A percentile compares a stretch with the other conserved stretches of the same genome.
These are phyloP conservation scores for Russula sp. DNA, from an alignment of 768 basidiomycete genomes.

Conservation along the genomic window DNA sequence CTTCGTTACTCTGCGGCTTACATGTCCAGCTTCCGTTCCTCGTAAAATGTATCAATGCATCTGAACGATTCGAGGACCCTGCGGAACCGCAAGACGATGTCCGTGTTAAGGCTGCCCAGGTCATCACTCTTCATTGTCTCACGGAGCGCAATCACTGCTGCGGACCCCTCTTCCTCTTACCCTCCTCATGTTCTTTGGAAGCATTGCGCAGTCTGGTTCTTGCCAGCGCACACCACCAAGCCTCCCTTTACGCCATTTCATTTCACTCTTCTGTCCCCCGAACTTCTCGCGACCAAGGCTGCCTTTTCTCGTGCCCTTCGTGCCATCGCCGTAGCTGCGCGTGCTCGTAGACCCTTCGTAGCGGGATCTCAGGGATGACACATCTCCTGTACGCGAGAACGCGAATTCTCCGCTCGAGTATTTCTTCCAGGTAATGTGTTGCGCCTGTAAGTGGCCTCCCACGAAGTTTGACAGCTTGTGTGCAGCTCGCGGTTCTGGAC, in stretches of 20 bases:
- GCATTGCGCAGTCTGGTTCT: slow-evolving; percentile 53
- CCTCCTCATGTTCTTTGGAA: slow-evolving; percentile 52
- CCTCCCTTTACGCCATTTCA: slow-evolving; percentile 56
- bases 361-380: slow-evolving; percentile 53
- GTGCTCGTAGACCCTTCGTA: slow-evolving; percentile 65
- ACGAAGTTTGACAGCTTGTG: slow-evolving; percentile 4
- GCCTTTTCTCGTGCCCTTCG: slow-evolving; percentile 62
- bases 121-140: slow-evolving; percentile 64
- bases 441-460: not conserved
- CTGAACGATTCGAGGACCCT: slow-evolving; percentile 30
- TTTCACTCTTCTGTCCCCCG: slow-evolving; percentile 42
- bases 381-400: slow-evolving; percentile 38
- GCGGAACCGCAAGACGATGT: slow-evolving; percentile 43
- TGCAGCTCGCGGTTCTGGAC: slow-evolving; percentile 55
- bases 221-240: slow-evolving; percentile 52
- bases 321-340: slow-evolving; percentile 54
- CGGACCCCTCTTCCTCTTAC: slow-evolving; percentile 29
- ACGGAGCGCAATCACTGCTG: slow-evolving; percentile 39
- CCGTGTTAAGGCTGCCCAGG: slow-evolving; percentile 67
- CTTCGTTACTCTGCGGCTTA: too few relatives aligned
- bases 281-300: slow-evolving; percentile 39
- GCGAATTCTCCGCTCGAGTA: slow-evolving; percentile 53
- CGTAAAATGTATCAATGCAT: slow-evolving; percentile 52
- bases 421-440: slow-evolving; percentile 48
- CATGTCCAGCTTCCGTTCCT: slow-evolving; percentile 28